These are phyloP conservation scores for Saccharata proteae DNA, from an alignment of 2,329 filamentous ascomycete genomes.

Conservation along the genomic window DNA sequence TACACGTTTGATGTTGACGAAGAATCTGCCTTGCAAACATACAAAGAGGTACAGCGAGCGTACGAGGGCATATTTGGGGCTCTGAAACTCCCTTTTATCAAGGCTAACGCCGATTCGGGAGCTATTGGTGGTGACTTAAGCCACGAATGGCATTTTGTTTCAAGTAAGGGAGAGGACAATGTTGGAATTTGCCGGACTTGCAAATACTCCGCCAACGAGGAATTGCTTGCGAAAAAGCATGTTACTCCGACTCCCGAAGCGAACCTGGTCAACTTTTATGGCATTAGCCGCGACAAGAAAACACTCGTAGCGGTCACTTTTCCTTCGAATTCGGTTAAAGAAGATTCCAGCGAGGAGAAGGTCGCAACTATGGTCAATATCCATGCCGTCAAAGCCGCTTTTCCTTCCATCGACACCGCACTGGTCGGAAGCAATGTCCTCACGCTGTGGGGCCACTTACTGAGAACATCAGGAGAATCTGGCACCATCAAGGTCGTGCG, in stretches of 20 bases:
- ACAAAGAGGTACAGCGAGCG: constrained; percentile 57
- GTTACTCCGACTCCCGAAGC: no score
- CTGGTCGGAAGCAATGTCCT: constrained; percentile 40
- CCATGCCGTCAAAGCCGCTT: constrained; percentile 52
- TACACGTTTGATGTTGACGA: constrained; percentile 78
- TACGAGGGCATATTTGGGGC: constrained; percentile 73
- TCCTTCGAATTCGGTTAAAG: no score
- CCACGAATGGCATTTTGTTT: constrained; percentile 87
- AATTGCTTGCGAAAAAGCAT: constrained; percentile 52
- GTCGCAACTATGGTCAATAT: constrained; percentile 36
- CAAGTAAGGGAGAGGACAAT: constrained; percentile 69
- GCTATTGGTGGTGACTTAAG: constrained; percentile 88
- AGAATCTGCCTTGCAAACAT: constrained; percentile 64
- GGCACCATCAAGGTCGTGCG: no score
- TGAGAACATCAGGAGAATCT: no score
- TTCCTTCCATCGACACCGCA: constrained; percentile 58
- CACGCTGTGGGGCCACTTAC: not conserved
- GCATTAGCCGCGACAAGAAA: constrained; percentile 54
- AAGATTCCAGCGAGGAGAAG: constrained; percentile 1
- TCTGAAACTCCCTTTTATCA: constrained; percentile 68
- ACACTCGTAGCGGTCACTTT: constrained; percentile 50
- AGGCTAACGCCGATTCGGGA: constrained; percentile 86
- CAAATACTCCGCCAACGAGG: constrained; percentile 72
- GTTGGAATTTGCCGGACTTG: constrained; percentile 66
- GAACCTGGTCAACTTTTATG: constrained; percentile 37